Evolutionary conservation across 768 basidiomycete species (phyloP).

Genomic region (Butyriboletus loyo): DNA sequence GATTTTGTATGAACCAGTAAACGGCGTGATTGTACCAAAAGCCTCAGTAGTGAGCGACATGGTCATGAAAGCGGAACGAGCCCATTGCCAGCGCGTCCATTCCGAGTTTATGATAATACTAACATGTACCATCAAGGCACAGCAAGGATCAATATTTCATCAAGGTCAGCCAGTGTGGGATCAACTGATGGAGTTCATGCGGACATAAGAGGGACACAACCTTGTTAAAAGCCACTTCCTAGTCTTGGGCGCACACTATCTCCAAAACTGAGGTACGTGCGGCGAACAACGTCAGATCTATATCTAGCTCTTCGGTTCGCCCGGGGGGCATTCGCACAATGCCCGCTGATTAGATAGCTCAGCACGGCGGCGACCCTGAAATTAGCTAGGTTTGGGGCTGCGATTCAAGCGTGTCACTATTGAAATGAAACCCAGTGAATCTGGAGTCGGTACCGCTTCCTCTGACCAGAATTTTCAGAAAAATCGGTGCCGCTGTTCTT

Average conservation of each 20-base stretch:
- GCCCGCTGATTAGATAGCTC: no score
- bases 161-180: no score
- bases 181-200: neutral
- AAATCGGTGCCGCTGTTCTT: neutral
- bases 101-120: neutral
- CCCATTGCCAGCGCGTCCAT: neutral
- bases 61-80: neutral
- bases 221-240: neutral
- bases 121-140: neutral
- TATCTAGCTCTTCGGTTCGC: no score
- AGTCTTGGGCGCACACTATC: neutral
- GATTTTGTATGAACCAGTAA: neutral
- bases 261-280: neutral
- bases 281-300: no score
- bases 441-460: no score
- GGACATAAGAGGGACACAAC: neutral
- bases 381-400: no score
- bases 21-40: constrained; percentile 3
- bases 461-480: no score
- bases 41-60: neutral
- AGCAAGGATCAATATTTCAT: neutral
- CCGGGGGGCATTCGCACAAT: no score
- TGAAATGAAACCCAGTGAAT: no score
- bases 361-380: no score
- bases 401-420: no score